Percentiles rank a stretch among this genome's conserved stretches.
Conservation (phyloP, 768 basidiomycete species). For the Agaricus blazei region DNA sequence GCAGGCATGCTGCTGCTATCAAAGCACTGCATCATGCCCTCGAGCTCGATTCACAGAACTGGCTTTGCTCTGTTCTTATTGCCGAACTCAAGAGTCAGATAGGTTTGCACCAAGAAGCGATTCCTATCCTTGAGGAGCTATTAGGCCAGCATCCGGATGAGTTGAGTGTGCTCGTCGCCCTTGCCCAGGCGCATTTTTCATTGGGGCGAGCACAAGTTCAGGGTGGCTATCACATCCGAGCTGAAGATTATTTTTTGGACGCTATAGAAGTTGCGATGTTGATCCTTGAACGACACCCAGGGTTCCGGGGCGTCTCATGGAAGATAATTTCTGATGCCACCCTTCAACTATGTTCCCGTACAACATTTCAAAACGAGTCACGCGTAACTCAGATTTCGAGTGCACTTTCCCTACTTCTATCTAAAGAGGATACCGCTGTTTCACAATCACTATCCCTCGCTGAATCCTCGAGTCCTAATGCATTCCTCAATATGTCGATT, state of each 20-base stretch:
- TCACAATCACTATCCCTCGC: neutral
- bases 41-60: conserved; percentile 70
- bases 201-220: conserved; percentile 60
- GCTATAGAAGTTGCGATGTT: conserved; percentile 48
- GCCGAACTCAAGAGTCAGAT: conserved; percentile 81
- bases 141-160: conserved; percentile 56
- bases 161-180: conserved; percentile 62
- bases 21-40: conserved; percentile 79
- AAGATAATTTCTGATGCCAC: conserved; percentile 78
- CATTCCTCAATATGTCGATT: conserved; percentile 44
- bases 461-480: neutral
- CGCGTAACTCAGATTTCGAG: conserved; percentile 28
- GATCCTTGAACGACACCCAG: conserved; percentile 45
- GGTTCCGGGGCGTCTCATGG: conserved; percentile 75
- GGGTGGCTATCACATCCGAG: conserved; percentile 70
- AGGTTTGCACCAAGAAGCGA: conserved; percentile 72
- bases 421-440: neutral
- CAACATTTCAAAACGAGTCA: conserved; percentile 42
- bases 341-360: conserved; percentile 53
- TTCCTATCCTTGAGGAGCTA: conserved; percentile 56
- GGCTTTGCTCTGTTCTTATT: conserved; percentile 80
- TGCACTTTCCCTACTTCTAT: conserved; percentile 17
- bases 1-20: conserved; percentile 82
- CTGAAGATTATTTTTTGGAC: conserved; percentile 66
- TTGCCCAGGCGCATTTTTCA: conserved; percentile 69